Evolutionary conservation across 305 asterid species (phyloP), one percentile per base, ranked within the genome.

Genomic region (Fraxinus ornus): DNA sequence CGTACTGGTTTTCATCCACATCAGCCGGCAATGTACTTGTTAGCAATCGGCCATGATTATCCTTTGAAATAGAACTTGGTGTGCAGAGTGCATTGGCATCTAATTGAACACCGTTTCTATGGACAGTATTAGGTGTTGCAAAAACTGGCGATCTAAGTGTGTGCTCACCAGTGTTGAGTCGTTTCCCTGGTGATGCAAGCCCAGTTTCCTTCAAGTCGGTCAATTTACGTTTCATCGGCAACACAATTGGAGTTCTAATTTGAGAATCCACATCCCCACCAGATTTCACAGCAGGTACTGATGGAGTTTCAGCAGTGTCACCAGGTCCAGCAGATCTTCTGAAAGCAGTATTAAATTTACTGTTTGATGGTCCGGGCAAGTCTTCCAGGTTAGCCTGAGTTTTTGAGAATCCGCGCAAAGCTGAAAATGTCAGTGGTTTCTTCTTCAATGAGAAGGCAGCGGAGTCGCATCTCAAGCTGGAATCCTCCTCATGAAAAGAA

Each of bases 221-320:
- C 80, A 89, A 84, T 86, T 93, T 97, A 24, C 99, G 97, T 86
- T 97, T 97, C 93, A 91, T 83, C 22, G 98, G 97, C 87, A 96
- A 85, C 79, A 92, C 81, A 70, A 94, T 90, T 77, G 99, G 98
- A 80, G 98, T 94, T 89, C 93, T 91, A 36, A 79, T 73, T 84
- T 83, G 92, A 76, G 79, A 70, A 79, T 92, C 98, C 36, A 33
- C 55, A 76, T 92, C 94, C 80, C 90, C 94, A 75, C 85, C 77
- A 74, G 90, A 77, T 86, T 88, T 95, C 22, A 71, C 77, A 76
- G 86, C 83, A 85, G 92, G 83, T 32, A 86, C 72, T 60, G 90
- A 86, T 75, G 93, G 91, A 85, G 92, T 84, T 85, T 90, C 97
- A 3, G 85, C 83, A 80, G 86, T 86, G 77, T 87, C 90, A 74